phyloP scores from a whole-genome alignment of 2,329 filamentous ascomycete genomes.

The Fonsecaea nubica region DNA sequence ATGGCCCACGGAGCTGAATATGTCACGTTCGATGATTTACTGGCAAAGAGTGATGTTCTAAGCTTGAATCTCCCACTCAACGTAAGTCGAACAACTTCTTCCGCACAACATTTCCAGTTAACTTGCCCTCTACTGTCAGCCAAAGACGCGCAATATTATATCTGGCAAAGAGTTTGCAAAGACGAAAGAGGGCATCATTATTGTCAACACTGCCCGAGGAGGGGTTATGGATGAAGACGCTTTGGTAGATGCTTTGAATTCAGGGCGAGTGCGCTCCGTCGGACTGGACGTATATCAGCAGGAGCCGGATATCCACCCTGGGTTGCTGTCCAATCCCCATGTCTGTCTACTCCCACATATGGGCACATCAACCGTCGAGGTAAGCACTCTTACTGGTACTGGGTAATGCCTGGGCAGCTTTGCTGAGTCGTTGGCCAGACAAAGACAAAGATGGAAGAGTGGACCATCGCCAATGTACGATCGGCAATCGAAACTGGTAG shows the following conservation, averaged over 20 bases:
- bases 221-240: constrained; percentile 82
- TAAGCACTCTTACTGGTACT: not conserved
- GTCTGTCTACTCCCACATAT: constrained; percentile 74
- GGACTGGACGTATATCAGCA: constrained; percentile 84
- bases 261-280: constrained; percentile 71
- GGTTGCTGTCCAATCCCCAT: constrained; percentile 72
- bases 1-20: constrained; percentile 65
- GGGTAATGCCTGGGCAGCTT: not conserved
- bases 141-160: constrained; percentile 76
- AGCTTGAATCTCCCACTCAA: constrained; percentile 83
- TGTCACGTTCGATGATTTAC: constrained; percentile 74
- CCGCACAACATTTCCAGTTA: constrained; percentile 10
- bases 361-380: constrained; percentile 78
- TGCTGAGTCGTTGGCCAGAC: constrained; percentile 1
- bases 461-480: constrained; percentile 18
- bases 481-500: constrained; percentile 18
- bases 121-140: constrained; percentile 31
- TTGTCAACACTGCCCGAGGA: constrained; percentile 83
- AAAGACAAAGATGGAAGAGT: constrained; percentile 27
- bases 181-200: constrained; percentile 78
- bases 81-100: constrained; percentile 57
- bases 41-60: constrained; percentile 74
- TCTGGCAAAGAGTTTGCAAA: constrained; percentile 71
- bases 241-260: constrained; percentile 73
- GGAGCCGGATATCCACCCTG: constrained; percentile 77